A percentile compares a stretch with the other conserved stretches of the same genome.
These are phyloP conservation scores for Neonectria ditissima DNA, from an alignment of 2,329 filamentous ascomycete species.

Conservation along the genomic window DNA sequence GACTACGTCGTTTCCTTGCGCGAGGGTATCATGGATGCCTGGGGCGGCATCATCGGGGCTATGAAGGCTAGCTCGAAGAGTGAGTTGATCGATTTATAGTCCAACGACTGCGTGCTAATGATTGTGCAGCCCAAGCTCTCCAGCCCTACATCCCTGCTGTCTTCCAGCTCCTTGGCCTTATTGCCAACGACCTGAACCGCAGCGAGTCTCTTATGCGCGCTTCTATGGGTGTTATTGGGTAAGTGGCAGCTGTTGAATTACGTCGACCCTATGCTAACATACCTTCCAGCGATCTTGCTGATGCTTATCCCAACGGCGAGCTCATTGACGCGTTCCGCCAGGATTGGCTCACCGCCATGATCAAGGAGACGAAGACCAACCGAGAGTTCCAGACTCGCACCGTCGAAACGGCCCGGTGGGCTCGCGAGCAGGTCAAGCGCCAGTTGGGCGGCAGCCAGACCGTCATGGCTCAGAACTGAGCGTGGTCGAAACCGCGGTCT, in stretches of 20 bases:
- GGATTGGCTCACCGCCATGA: constrained; percentile 90
- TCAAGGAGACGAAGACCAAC: constrained; percentile 91
- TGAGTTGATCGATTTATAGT: constrained; percentile 55
- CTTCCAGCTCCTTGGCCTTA: constrained; percentile 85
- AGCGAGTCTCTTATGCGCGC: constrained; percentile 92
- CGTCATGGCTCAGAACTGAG: constrained; percentile 64
- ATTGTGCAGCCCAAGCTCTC: constrained; percentile 71
- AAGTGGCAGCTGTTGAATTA: constrained; percentile 52
- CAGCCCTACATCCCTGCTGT: constrained; percentile 85
- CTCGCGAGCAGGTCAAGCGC: constrained; percentile 95
- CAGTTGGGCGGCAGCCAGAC: constrained; percentile 71
- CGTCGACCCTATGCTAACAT: constrained; percentile 27
- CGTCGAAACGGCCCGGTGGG: constrained; percentile 95
- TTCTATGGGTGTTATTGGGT: constrained; percentile 98
- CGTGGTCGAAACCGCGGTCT: not conserved
- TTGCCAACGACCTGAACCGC: constrained; percentile 85
- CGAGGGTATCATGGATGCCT: constrained; percentile 99
- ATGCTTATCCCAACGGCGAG: constrained; percentile 92
- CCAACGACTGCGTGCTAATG: constrained; percentile 41
- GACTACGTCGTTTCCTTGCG: constrained; percentile 95
- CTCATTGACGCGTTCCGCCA: constrained; percentile 86
- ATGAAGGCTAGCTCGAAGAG: constrained; percentile 87
- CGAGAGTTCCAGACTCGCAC: constrained; percentile 88
- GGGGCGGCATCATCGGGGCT: constrained; percentile 95
- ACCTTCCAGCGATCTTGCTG: constrained; percentile 81